Evolutionary conservation across 192 early-diverging fungal species (phyloP), one percentile per base, ranked within the genome.

Genomic region (Coemansia aciculifera): DNA sequence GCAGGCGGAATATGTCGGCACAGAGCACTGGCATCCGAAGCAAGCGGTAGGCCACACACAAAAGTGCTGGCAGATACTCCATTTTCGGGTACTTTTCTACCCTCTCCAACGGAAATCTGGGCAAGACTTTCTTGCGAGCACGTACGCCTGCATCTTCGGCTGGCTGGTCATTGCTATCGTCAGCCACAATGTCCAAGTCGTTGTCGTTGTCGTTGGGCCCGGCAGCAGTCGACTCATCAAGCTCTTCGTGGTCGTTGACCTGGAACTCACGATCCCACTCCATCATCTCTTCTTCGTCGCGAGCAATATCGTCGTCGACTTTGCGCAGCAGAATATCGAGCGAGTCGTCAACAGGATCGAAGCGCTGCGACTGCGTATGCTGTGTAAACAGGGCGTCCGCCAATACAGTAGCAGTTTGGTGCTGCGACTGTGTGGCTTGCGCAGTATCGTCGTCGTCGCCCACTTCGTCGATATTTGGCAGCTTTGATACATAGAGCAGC

Each of bases 241-340:
- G 32, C 15, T 51, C 44, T 15, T 63, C 46, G 17, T 37, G 10
- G 11, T 29, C 31, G 32, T 12, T 34, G 5, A 37, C 0, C 19
- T 49, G 29, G 37, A 67, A n/a, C 42, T 56, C 39, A 19, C 64
- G 64, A n/a, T 74, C 66, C 68, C 72, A 66, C 39, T 48, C 66
- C 15, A 54, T n/a, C 61, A 82, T 68, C 39, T 82, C 80, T 38
- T 62, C 46, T 51, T 71, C 67, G 51, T 82, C 80, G 34, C 66
- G n/a, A 17, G 66, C 74, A 39, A 82, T 77, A 40, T 82, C 80
- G 12, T 73, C 80, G 19, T 82, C 79, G 8, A 82, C 56, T 48
- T 54, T 64, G 46, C 63, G 59, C 10, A 82, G 56, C 48, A 82
- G 43, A 44, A 68, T 64, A 19, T 77, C 72, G 17, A 82, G 60